These are phyloP conservation scores for Malus orientalis DNA, from an alignment of 306 rosid genomes.

Conservation along the genomic window DNA sequence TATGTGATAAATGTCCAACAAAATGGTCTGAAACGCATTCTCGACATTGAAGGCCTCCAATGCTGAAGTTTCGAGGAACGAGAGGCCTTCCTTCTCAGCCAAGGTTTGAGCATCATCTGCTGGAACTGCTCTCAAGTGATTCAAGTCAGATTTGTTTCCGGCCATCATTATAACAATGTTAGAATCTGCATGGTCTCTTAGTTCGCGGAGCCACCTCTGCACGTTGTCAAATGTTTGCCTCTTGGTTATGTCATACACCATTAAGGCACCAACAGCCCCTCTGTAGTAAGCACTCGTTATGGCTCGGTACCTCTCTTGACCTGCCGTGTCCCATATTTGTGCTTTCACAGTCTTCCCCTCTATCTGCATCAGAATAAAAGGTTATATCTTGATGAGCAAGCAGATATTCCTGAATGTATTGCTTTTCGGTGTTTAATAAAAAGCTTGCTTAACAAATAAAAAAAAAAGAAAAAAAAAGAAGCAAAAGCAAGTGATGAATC, in stretches of 20 bases:
- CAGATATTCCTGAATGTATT: background rate
- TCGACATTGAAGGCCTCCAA: conserved; percentile 63
- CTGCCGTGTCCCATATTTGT: conserved; percentile 93
- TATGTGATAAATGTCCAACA: conserved; percentile 63
- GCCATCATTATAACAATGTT: conserved; percentile 74
- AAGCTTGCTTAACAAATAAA: no score
- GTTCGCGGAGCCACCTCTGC: conserved; percentile 68
- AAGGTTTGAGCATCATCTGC: conserved; percentile 54
- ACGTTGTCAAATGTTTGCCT: conserved; percentile 71
- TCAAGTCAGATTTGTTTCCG: conserved; percentile 62
- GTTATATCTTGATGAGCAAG: background rate
- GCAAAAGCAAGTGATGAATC: no score
- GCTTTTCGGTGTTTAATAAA: no score
- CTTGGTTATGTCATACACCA: conserved; percentile 75
- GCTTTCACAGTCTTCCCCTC: conserved; percentile 84
- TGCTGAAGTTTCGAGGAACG: conserved; percentile 69
- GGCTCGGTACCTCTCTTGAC: conserved; percentile 81
- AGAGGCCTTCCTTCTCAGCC: conserved; percentile 56
- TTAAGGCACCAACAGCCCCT: conserved; percentile 76
- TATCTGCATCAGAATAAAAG: conserved; percentile 32
- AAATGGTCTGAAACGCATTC: conserved; percentile 68
- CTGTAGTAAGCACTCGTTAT: conserved; percentile 80
- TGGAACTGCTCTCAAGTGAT: conserved; percentile 55
- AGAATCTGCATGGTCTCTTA: conserved; percentile 73
- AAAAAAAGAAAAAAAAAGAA: no score